Conservation (phyloP, 2,329 filamentous ascomycete genomes). For the Pleoardoris graminearum region DNA sequence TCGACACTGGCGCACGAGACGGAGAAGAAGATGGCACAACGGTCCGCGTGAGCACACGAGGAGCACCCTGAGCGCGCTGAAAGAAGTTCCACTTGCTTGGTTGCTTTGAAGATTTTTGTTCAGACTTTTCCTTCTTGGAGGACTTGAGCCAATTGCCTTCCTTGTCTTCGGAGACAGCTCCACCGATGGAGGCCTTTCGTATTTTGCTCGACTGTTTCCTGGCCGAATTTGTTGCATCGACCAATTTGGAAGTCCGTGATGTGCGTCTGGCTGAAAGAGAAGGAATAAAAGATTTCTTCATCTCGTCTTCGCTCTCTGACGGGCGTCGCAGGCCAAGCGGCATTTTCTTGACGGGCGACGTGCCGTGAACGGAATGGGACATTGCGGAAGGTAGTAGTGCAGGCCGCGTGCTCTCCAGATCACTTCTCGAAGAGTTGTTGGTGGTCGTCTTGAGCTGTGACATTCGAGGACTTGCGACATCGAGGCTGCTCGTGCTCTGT, state of each 20-base stretch:
- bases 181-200: conserved; percentile 32
- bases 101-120: conserved; percentile 42
- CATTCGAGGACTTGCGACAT: conserved; percentile 23
- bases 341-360: conserved; percentile 38
- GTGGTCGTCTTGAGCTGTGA: conserved; percentile 24
- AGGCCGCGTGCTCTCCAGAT: conserved; percentile 26
- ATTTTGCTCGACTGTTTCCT: conserved; percentile 20
- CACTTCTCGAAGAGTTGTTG: conserved; percentile 23
- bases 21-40: conserved; percentile 47
- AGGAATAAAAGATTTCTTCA: conserved; percentile 39
- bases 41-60: conserved; percentile 40
- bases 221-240: conserved; percentile 23
- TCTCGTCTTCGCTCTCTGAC: conserved; percentile 45
- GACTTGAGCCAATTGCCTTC: conserved; percentile 46
- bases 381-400: conserved; percentile 44
- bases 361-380: conserved; percentile 38
- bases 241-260: conserved; percentile 31
- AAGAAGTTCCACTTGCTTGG: conserved; percentile 63
- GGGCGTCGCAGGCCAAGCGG: conserved; percentile 31
- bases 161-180: conserved; percentile 32
- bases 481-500: conserved; percentile 41
- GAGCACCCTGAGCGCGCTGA: conserved; percentile 52
- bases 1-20: conserved; percentile 32
- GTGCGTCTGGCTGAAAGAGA: conserved; percentile 32
- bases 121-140: conserved; percentile 35